Base-by-base conservation (phyloP, 306 rosid species). In the Sindora glabra region DNA sequence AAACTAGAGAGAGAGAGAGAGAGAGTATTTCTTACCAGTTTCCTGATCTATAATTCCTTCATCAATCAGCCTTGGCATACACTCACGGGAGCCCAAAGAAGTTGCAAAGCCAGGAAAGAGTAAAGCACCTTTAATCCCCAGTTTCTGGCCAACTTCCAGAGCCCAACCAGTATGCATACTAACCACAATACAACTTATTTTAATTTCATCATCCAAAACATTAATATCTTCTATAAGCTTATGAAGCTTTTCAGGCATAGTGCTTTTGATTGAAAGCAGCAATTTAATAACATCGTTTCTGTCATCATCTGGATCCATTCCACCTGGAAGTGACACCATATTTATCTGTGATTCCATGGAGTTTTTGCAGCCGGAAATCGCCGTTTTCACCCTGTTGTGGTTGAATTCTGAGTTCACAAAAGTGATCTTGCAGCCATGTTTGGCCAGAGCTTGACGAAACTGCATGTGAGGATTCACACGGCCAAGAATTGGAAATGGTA, bases 321-420 rank as follows among this genome's bases (percentile, higher is more conserved):
- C 86, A 64, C 80, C 86, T 2, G 90, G 81, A 33, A 80, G 71
- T 0, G 86, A 69, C 1, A 75, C 84, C 16, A 65, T 45, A 4
- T 38, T 63, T 24, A 84, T 70, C 4, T 47, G 8, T 42, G 77
- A 29, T 11, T 40, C 59, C 15, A 55, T 1, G 14, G 12, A 24
- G 9, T 18, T 32, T 17, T 37, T 14, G 40, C 41, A 17, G 19
- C 38, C 65, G 26, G 9, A 17, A 72, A 21, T 10, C 63, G 48
- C 46, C 41, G 22, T 10, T 11, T 24, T 56, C 8, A 36, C 6
- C 41, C 16, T 57, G 0, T 46, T 22, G 52, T 50, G 42, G 60
- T 45, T 51, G 38, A 64, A 69, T 24, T 57, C 82, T 42, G 84
- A 40, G 70, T 42, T 73, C 15, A 81, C 56, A 57, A 81, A 73